Evolutionary conservation across 805 yeast species (phyloP).

Genomic region (Wickerhamiella qilinensis): DNA sequence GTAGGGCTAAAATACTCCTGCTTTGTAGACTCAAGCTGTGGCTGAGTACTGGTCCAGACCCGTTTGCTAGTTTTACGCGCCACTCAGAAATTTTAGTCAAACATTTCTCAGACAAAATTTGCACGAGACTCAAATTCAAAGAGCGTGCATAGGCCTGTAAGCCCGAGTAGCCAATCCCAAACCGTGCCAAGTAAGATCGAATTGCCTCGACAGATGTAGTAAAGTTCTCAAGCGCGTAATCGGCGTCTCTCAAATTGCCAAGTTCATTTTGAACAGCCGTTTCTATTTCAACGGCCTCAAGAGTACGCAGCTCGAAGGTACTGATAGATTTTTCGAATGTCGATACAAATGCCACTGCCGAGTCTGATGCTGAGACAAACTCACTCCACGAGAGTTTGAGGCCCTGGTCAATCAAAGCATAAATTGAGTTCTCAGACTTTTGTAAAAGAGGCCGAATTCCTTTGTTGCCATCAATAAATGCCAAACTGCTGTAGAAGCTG

Average conservation of each 20-base stretch:
- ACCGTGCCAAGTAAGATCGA: constrained; percentile 23
- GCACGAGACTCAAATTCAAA: neutral
- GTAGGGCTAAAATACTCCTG: constrained; percentile 16
- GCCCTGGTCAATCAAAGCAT: constrained; percentile 23
- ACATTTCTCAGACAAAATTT: neutral
- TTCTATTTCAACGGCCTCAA: constrained; percentile 18
- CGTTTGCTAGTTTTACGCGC: neutral
- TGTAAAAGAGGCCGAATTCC: constrained; percentile 21
- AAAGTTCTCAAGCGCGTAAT: constrained; percentile 15
- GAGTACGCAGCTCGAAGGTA: constrained; percentile 18
- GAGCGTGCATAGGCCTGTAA: too few relatives aligned
- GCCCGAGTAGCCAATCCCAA: neutral
- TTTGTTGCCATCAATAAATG: neutral
- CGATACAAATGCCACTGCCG: constrained; percentile 19
- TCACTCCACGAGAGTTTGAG: constrained; percentile 36
- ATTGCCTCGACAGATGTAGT: constrained; percentile 14
- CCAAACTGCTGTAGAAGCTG: constrained; percentile 1
- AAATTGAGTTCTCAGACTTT: constrained; percentile 22
- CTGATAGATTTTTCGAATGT: constrained; percentile 19
- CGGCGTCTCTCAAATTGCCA: constrained; percentile 17
- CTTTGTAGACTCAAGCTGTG: constrained; percentile 17
- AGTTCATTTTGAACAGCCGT: constrained; percentile 14
- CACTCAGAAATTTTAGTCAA: neutral
- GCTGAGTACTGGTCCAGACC: constrained; percentile 3
- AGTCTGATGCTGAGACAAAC: constrained; percentile 34